Evolutionary conservation across 371 early-diverging fungal genomes (phyloP).

Genomic region (Mortierella sp.): DNA sequence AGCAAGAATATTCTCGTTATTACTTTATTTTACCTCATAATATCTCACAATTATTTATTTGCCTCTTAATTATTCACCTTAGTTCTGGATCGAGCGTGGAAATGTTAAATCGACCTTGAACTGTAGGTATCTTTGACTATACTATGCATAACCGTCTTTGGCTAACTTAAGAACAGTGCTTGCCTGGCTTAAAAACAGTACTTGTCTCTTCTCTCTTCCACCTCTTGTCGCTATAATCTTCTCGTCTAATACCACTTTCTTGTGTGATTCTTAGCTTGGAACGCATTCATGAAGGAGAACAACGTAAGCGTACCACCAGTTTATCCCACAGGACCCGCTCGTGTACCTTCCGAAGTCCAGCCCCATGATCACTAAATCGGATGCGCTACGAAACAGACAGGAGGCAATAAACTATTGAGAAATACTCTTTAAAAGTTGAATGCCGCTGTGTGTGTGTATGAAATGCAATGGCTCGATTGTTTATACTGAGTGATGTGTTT

Average conservation of each 20-base stretch:
- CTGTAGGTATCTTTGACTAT: slow-evolving; percentile 15
- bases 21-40: neutral
- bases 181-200: neutral
- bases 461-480: too few species aligned
- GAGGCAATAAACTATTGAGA: neutral
- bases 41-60: neutral
- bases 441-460: too few species aligned
- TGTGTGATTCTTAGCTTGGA: slow-evolving; percentile 49
- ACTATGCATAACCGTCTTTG: too few species aligned
- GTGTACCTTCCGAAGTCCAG: slow-evolving; percentile 13
- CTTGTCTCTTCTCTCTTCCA: neutral
- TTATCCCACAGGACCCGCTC: slow-evolving; percentile 29
- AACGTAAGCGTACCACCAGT: slow-evolving; percentile 32
- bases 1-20: too few species aligned
- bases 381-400: neutral
- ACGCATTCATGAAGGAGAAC: slow-evolving; percentile 28
- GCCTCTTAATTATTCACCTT: neutral
- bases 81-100: slow-evolving; percentile 54
- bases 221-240: too few species aligned
- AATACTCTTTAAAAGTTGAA: neutral
- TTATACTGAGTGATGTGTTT: too few species aligned
- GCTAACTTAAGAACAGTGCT: neutral
- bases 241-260: too few species aligned
- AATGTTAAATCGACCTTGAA: slow-evolving; percentile 40
- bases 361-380: slow-evolving; percentile 18